Conservation (phyloP, 805 yeast genomes). For the Cyberlindnera xishuangbannaensis region DNA sequence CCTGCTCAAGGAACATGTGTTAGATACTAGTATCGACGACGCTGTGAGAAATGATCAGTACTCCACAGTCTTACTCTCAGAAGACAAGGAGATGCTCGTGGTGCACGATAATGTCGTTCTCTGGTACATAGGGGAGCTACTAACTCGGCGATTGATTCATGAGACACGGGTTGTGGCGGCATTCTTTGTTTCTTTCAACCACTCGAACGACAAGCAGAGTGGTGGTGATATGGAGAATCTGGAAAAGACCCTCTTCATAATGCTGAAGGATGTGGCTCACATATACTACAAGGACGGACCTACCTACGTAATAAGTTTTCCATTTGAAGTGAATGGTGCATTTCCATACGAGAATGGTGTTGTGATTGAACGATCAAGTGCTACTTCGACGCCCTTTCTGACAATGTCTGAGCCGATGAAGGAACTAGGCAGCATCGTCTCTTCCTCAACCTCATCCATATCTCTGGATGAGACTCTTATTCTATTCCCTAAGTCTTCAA, state of each 20-base stretch:
- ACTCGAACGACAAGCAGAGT: too few relatives aligned
- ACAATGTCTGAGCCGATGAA: slow-evolving; percentile 70
- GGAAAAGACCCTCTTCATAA: slow-evolving; percentile 47
- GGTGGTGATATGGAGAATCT: too few relatives aligned
- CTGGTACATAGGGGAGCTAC: slow-evolving; percentile 45
- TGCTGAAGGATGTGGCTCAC: slow-evolving; percentile 54
- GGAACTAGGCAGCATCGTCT: slow-evolving; percentile 65
- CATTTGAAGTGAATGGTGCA: slow-evolving; percentile 57
- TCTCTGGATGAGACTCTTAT: slow-evolving; percentile 52
- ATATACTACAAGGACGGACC: slow-evolving; percentile 59
- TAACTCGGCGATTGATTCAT: slow-evolving; percentile 44
- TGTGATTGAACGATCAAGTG: slow-evolving; percentile 42
- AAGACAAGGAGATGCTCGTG: slow-evolving; percentile 15
- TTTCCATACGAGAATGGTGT: slow-evolving; percentile 66
- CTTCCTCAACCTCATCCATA: slow-evolving; percentile 64
- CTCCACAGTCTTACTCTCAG: slow-evolving; percentile 5
- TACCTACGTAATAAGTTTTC: slow-evolving; percentile 56
- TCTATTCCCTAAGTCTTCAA: slow-evolving; percentile 42
- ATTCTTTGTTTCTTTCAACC: slow-evolving; percentile 48
- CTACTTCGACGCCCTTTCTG: slow-evolving; percentile 35
- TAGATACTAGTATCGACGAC: slow-evolving; percentile 8
- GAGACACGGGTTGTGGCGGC: slow-evolving; percentile 51
- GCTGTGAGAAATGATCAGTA: slow-evolving; percentile 1
- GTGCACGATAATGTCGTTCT: slow-evolving; percentile 15
- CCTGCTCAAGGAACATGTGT: slow-evolving; percentile 6